These are phyloP conservation scores for Sporothrix protearum DNA, from an alignment of 2,329 filamentous ascomycete genomes.

Conservation along the genomic window DNA sequence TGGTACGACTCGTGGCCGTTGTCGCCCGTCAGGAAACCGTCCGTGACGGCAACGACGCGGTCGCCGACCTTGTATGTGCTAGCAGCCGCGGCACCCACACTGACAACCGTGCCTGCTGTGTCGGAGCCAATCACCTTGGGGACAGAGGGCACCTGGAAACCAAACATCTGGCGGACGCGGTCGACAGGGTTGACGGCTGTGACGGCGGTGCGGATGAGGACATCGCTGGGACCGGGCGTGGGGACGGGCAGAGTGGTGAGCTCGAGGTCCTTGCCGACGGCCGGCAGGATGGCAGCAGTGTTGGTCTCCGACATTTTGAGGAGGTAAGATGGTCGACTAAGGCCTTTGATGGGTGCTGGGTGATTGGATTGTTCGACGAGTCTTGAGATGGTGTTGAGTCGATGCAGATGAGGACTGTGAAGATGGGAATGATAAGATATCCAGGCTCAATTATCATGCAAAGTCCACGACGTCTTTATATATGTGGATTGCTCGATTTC, in stretches of 20 bases:
- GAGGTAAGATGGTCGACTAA: background rate
- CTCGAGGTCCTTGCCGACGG: background rate
- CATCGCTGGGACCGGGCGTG: background rate
- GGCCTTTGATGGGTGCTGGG: background rate
- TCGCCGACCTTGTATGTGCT: background rate
- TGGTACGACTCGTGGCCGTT: slow-evolving; percentile 6
- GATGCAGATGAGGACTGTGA: background rate
- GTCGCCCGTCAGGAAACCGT: background rate
- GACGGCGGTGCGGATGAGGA: background rate
- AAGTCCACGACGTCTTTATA: background rate
- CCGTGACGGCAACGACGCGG: background rate
- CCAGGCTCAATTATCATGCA: background rate
- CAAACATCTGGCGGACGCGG: slow-evolving; percentile 31
- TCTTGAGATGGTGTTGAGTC: background rate
- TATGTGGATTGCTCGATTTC: background rate
- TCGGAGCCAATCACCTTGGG: slow-evolving; percentile 29
- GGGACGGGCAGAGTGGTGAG: background rate
- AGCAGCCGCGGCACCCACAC: slow-evolving; percentile 25
- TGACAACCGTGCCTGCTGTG: slow-evolving; percentile 6
- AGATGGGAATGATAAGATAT: background rate
- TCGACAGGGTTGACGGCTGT: slow-evolving; percentile 33
- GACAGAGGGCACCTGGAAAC: slow-evolving; percentile 32
- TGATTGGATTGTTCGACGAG: background rate
- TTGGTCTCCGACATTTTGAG: background rate
- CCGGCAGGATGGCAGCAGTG: background rate